Percentiles rank a stretch among this genome's conserved stretches.
Conservation (phyloP, 1,284 basidiomycete species). For the Xerocomus nothofagi region DNA sequence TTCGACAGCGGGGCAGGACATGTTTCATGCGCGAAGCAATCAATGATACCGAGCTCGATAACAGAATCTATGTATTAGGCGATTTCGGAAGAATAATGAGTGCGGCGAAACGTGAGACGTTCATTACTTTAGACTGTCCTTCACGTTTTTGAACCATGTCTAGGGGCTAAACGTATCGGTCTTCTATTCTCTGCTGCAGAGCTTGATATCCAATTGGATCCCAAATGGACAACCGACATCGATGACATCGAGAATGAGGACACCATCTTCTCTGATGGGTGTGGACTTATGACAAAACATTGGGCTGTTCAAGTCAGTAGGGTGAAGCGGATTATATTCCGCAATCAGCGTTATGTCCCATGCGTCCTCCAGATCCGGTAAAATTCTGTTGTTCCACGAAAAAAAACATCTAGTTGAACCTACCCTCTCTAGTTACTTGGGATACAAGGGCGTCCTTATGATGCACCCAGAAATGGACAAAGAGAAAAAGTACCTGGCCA, state of each 20-base stretch:
- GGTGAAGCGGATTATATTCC: constrained; percentile 53
- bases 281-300: constrained; percentile 56
- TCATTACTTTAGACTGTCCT: neutral
- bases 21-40: constrained; percentile 59
- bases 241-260: constrained; percentile 56
- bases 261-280: constrained; percentile 65
- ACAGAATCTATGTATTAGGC: constrained; percentile 52
- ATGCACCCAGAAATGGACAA: constrained; percentile 55
- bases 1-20: constrained; percentile 52
- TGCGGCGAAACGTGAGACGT: constrained; percentile 54
- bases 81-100: constrained; percentile 62
- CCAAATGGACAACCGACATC: constrained; percentile 51
- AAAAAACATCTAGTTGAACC: neutral
- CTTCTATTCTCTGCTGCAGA: constrained; percentile 63
- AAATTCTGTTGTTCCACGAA: neutral
- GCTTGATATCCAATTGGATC: constrained; percentile 55
- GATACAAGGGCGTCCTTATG: constrained; percentile 68
- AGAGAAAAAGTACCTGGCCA: constrained; percentile 44
- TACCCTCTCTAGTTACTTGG: constrained; percentile 46
- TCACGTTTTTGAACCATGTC: neutral
- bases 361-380: constrained; percentile 64
- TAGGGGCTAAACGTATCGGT: constrained; percentile 67
- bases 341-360: constrained; percentile 56
- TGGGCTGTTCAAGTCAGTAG: constrained; percentile 53
- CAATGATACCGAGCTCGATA: constrained; percentile 54